Evolutionary conservation across 2,329 filamentous ascomycete species (phyloP), one percentile per base, ranked within the genome.

Genomic region (Trichoderma citrinoviride): DNA sequence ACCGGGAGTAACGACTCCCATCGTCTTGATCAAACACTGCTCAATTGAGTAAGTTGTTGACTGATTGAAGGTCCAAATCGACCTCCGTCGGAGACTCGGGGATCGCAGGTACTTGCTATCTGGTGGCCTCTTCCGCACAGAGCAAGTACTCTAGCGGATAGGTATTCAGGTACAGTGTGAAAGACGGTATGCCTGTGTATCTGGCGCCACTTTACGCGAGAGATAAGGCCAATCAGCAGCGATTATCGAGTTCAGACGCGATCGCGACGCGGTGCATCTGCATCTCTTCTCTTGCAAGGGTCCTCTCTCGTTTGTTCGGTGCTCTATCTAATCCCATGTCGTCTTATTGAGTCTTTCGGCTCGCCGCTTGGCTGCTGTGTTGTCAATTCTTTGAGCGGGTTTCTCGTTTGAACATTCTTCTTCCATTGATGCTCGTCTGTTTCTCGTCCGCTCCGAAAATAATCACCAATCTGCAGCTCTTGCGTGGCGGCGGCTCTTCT

Each of bases 221-320:
- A 43, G 47, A 57, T 55, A 55, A 49, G 56, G 49, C 60, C 49
- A 54, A 60, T 46, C 25, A 19, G 40, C 17, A 37, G 23, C 60
- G 23, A 52, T 63, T 66, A 40, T 50, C 54, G 46, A 56, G 40
- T 43, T 15, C 25, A 43, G 44, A 66, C 66, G 65, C 64, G 65
- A 41, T 65, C 66, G 65, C 66, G 66, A 64, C 66, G 66, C 66
- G 66, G 27, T 65, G 33, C 50, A 62, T 56, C 50, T 58, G 44
- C 15, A 10, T 37, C 33, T 37, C 29, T 29, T 37, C 44, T 40
- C 19, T 54, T 62, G 50, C 47, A 54, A 55, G 47, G 47, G 43
- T 55, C 58, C 46, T 52, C 49, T 40, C 53, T 25, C 46, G 19
- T 10, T 37, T 14, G n/a, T 37, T 14, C 33, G 4, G 33, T 37